Evolutionary conservation across 2,329 filamentous ascomycete genomes (phyloP), one percentile per base, ranked within the genome.

Genomic region (Aureobasidium leucospermi): DNA sequence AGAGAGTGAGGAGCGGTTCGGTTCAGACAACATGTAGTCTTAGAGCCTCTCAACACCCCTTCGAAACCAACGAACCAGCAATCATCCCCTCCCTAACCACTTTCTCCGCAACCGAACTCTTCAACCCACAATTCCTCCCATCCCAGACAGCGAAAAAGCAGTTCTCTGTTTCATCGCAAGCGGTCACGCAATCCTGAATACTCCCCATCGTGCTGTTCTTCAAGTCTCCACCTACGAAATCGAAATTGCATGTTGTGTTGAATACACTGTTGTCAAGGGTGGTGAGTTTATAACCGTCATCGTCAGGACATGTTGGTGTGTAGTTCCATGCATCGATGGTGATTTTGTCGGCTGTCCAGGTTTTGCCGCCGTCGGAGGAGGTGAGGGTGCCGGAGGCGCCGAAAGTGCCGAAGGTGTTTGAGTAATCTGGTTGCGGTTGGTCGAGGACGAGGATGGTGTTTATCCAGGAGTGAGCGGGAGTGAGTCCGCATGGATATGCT

Each of bases 371-470:
- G 9, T 47, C 45, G 1, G 29, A 32, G 3, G 45, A 32, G 5
- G 45, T 10, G 1, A 47, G 16, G 1, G 45, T 16, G 6, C 45
- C 45, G 2, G 11, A n/a, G 9, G 45, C 45, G 15, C 45, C 45
- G 29, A 32, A 32, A 9, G 9, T 65, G 13, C 69, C 71, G 63
- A 74, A 72, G 15, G 75, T 78, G 57, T 73, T 65, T 59, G 68
- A 71, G 62, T 76, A 78, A 59, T 73, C 63, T 42, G 71, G 68
- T 64, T 78, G 69, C 2, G 70, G 67, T 6, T 61, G 61, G 52
- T 71, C 62, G 57, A 73, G 65, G 56, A 66, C 67, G 48, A 77
- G 72, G 56, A 67, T 68, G 13, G 75, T 76, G 63, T 78, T 63
- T 59, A 71, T 38, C 47, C 47, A 49, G 8, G 9, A 10, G 70